phyloP scores from a whole-genome alignment of 306 rosid genomes.

The Quillaja saponaria region DNA sequence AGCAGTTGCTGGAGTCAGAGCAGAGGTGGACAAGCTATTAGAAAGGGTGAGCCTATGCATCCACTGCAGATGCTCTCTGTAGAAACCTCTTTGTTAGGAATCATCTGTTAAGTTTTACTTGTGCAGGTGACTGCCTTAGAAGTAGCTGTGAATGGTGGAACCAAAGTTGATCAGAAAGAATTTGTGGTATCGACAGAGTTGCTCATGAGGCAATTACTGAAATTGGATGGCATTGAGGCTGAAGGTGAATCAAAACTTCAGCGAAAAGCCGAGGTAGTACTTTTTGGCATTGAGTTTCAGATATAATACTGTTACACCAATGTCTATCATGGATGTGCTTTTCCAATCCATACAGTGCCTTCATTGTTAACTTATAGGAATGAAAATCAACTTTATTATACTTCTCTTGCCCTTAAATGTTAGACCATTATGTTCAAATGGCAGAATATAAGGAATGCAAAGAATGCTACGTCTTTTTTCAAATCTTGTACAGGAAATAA shows the following conservation, averaged over 20 bases:
- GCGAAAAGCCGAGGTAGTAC: slow-evolving; percentile 80
- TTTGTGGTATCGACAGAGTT: slow-evolving; percentile 65
- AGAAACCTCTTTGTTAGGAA: slow-evolving; percentile 7
- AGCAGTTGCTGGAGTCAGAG: slow-evolving; percentile 62
- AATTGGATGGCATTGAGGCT: slow-evolving; percentile 77
- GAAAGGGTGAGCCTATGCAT: slow-evolving; percentile 57
- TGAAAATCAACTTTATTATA: background rate
- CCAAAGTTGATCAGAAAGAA: slow-evolving; percentile 72
- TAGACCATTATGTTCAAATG: too few species aligned
- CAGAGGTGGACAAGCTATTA: slow-evolving; percentile 71
- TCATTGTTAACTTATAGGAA: background rate
- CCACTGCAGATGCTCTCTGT: background rate
- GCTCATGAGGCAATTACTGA: slow-evolving; percentile 86
- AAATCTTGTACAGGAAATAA: too few species aligned
- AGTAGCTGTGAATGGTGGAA: slow-evolving; percentile 66
- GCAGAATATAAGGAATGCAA: too few species aligned
- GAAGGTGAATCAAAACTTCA: slow-evolving; percentile 81
- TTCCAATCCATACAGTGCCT: background rate
- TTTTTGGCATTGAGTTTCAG: slow-evolving; percentile 6
- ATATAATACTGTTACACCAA: slow-evolving; percentile 5
- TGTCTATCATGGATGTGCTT: slow-evolving; percentile 18
- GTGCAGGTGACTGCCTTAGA: slow-evolving; percentile 74
- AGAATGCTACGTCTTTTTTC: too few species aligned
- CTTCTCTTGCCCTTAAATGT: too few species aligned
- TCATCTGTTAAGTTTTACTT: slow-evolving; percentile 19